A percentile compares a stretch with the other conserved stretches of the same genome.
Conservation (phyloP, 768 basidiomycete species). For the Auricularia sp. region DNA sequence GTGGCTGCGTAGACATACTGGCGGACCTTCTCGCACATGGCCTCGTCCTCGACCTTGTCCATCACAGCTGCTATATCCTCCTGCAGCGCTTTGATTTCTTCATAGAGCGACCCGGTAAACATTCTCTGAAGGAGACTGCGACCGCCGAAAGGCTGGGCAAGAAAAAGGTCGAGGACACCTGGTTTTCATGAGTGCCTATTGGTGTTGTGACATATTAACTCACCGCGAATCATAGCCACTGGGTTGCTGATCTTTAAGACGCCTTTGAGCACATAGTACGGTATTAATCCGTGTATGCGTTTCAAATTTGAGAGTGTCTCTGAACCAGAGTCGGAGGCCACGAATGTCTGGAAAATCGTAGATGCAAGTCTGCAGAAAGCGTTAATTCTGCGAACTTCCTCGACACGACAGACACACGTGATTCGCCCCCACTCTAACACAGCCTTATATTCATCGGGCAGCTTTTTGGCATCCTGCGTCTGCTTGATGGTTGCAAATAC, state of each 20-base stretch:
- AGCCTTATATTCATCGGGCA: constrained; percentile 79
- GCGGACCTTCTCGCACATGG: constrained; percentile 80
- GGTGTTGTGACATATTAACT: constrained; percentile 11
- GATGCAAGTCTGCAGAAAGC: constrained; percentile 65
- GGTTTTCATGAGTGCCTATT: constrained; percentile 3
- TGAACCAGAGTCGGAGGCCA: constrained; percentile 87
- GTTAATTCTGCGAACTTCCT: too few species aligned
- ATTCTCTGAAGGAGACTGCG: constrained; percentile 87
- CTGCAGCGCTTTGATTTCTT: constrained; percentile 77
- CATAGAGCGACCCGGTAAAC: constrained; percentile 87
- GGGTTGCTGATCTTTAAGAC: constrained; percentile 91
- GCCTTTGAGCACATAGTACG: constrained; percentile 92
- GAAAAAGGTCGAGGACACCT: constrained; percentile 83
- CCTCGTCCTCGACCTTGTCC: constrained; percentile 79
- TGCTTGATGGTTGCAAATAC: constrained; percentile 84
- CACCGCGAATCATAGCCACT: constrained; percentile 88
- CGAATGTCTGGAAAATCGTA: constrained; percentile 89
- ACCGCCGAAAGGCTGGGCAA: constrained; percentile 94
- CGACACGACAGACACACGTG: constrained; percentile 50
- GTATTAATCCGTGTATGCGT: constrained; percentile 92
- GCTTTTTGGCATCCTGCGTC: constrained; percentile 61
- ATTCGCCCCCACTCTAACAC: constrained; percentile 96
- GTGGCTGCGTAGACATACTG: constrained; percentile 78
- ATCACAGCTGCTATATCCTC: constrained; percentile 83
- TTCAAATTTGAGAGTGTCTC: constrained; percentile 83